Percentiles rank a stretch among this genome's conserved stretches.
These are phyloP conservation scores for Kluyveromyces sp. DNA, from an alignment of 1,139 yeast species.

Conservation along the genomic window DNA sequence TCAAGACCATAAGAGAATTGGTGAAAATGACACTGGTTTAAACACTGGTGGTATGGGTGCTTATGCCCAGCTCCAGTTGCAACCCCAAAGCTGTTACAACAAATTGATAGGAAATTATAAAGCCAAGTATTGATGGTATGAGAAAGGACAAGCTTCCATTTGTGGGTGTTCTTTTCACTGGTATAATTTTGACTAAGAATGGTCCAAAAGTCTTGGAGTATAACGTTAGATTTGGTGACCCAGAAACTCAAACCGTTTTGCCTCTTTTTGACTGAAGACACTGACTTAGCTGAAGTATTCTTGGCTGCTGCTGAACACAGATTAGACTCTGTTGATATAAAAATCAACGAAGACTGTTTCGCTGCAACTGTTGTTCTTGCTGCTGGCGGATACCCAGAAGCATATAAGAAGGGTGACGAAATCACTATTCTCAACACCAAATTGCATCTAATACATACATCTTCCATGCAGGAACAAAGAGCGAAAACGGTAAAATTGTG, in stretches of 20 bases:
- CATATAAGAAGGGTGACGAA: constrained; percentile 78
- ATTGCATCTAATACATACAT: constrained; percentile 50
- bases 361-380: constrained; percentile 93
- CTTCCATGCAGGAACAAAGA: constrained; percentile 90
- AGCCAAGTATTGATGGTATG: constrained; percentile 95
- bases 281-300: constrained; percentile 88
- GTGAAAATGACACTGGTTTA: constrained; percentile 87
- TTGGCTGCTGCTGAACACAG: constrained; percentile 93
- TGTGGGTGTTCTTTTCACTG: constrained; percentile 95
- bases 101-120: constrained; percentile 69
- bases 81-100: constrained; percentile 55
- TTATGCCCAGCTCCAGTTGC: constrained; percentile 97
- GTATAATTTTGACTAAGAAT: constrained; percentile 74
- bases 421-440: constrained; percentile 49
- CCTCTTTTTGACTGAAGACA: constrained; percentile 72
- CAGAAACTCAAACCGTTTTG: constrained; percentile 94
- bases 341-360: constrained; percentile 50
- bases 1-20: constrained; percentile 94
- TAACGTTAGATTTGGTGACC: constrained; percentile 97
- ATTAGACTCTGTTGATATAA: constrained; percentile 72
- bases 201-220: constrained; percentile 96
- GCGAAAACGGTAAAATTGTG: constrained; percentile 48
- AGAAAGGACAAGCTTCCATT: constrained; percentile 92
- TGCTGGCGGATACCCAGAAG: constrained; percentile 95
- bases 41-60: constrained; percentile 99